Conservation (phyloP, 108 stramenopile species). For the Pseudonitzschia multistriata region DNA sequence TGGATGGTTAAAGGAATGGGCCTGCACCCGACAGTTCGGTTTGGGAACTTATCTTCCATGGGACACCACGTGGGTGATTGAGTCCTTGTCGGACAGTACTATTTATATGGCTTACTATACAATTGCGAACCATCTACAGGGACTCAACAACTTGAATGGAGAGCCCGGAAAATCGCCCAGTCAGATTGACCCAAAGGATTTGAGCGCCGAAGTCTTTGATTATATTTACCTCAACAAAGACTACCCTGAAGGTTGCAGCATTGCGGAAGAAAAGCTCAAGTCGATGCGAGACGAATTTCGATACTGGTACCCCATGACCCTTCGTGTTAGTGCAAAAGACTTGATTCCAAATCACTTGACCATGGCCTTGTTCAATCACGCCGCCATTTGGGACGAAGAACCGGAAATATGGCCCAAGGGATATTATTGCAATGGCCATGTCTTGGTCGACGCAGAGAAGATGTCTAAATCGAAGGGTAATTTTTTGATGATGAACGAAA, state of each 20-base stretch:
- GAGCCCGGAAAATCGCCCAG: conserved; percentile 67
- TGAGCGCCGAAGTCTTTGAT: conserved; percentile 91
- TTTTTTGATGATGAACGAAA: conserved; percentile 95
- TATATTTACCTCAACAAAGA: conserved; percentile 84
- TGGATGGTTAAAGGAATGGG: conserved; percentile 98
- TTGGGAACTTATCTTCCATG: conserved; percentile 95
- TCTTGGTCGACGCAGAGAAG: conserved; percentile 94
- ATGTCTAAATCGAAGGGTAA: conserved; percentile 99
- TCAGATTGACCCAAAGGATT: conserved; percentile 76
- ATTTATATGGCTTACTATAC: conserved; percentile 99
- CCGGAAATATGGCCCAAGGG: conserved; percentile 89
- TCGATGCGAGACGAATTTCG: conserved; percentile 87
- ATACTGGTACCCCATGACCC: conserved; percentile 98
- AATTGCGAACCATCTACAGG: conserved; percentile 92
- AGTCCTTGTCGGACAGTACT: conserved; percentile 95
- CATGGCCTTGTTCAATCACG: conserved; percentile 98
- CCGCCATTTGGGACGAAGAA: conserved; percentile 94
- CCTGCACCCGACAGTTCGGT: conserved; percentile 96
- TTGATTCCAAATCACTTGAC: conserved; percentile 98
- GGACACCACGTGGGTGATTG: conserved; percentile 97
- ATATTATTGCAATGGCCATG: conserved; percentile 95
- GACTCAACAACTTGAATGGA: conserved; percentile 88
- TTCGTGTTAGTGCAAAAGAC: conserved; percentile 96
- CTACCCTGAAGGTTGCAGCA: conserved; percentile 65
- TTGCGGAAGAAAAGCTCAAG: conserved; percentile 70